phyloP scores from a whole-genome alignment of 176 grass and related monocot genomes.

The Carex pumila region DNA sequence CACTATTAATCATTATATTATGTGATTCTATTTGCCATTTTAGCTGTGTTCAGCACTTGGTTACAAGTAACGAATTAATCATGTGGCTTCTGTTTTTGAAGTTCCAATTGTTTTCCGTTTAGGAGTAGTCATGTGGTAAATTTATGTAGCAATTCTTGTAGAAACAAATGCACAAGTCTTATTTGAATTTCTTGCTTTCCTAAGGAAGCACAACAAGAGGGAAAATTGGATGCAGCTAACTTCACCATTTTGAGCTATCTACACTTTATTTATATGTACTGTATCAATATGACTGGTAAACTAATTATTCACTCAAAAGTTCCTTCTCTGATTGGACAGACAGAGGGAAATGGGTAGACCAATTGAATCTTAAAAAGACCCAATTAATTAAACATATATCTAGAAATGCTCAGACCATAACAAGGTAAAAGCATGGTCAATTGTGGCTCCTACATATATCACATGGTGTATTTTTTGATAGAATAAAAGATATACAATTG shows the following conservation, averaged over 20 bases:
- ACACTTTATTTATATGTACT: neutral
- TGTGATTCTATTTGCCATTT: neutral
- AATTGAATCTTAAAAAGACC: neutral
- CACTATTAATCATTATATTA: neutral
- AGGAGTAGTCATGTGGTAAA: neutral
- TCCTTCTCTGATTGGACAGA: neutral
- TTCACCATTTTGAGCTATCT: conserved; percentile 5
- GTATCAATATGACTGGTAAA: neutral
- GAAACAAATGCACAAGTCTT: neutral
- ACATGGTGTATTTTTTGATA: neutral
- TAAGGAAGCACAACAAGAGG: neutral
- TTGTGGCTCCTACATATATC: neutral
- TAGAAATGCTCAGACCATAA: neutral
- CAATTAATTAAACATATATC: neutral
- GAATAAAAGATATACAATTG: no score
- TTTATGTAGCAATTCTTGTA: neutral
- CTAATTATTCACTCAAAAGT: conserved; percentile 6
- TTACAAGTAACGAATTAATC: neutral
- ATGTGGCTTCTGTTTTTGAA: neutral
- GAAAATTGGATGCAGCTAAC: neutral
- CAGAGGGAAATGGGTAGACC: no score
- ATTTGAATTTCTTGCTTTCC: neutral
- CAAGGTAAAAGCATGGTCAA: neutral
- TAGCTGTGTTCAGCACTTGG: neutral
- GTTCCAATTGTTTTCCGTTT: neutral